These are phyloP conservation scores for Hamamelis virginiana DNA, from an alignment of 164 flowering plant genomes.

Conservation along the genomic window DNA sequence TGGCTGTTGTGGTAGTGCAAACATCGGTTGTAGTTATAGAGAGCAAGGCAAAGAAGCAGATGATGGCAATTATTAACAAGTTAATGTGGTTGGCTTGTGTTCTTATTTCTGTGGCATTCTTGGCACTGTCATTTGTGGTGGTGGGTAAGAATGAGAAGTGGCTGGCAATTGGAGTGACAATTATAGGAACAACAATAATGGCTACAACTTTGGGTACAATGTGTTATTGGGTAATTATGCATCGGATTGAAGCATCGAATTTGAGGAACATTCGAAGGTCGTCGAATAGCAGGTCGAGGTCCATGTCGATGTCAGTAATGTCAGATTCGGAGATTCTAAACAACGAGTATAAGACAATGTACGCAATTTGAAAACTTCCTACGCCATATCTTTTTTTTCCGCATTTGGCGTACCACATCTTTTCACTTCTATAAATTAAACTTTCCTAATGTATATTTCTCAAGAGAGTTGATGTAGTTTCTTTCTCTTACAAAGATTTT, in stretches of 20 bases:
- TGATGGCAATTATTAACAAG: slow-evolving; percentile 94
- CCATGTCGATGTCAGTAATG: slow-evolving; percentile 33
- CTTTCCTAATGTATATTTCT: too few relatives aligned
- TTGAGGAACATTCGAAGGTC: slow-evolving; percentile 56
- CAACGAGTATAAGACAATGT: slow-evolving; percentile 72
- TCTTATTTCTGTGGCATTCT: slow-evolving; percentile 71
- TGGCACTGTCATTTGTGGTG: slow-evolving; percentile 76
- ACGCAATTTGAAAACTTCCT: slow-evolving; percentile 52
- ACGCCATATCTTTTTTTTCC: too few relatives aligned
- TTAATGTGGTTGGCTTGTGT: slow-evolving; percentile 97
- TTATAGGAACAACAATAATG: slow-evolving; percentile 76
- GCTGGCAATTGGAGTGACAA: slow-evolving; percentile 80
- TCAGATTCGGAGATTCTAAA: slow-evolving; percentile 63
- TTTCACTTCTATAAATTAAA: neutral
- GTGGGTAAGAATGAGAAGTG: slow-evolving; percentile 67
- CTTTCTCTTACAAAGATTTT: too few relatives aligned
- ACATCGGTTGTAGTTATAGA: slow-evolving; percentile 94
- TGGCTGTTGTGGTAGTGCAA: slow-evolving; percentile 67
- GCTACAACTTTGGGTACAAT: slow-evolving; percentile 76
- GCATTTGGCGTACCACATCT: neutral
- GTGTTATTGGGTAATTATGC: slow-evolving; percentile 79
- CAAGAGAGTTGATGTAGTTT: too few relatives aligned
- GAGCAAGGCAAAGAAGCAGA: slow-evolving; percentile 90
- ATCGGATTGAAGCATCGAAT: slow-evolving; percentile 71
- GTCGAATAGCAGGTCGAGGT: slow-evolving; percentile 46